These are phyloP conservation scores for Metschnikowia hibisci DNA, from an alignment of 805 yeast species.

Conservation along the genomic window DNA sequence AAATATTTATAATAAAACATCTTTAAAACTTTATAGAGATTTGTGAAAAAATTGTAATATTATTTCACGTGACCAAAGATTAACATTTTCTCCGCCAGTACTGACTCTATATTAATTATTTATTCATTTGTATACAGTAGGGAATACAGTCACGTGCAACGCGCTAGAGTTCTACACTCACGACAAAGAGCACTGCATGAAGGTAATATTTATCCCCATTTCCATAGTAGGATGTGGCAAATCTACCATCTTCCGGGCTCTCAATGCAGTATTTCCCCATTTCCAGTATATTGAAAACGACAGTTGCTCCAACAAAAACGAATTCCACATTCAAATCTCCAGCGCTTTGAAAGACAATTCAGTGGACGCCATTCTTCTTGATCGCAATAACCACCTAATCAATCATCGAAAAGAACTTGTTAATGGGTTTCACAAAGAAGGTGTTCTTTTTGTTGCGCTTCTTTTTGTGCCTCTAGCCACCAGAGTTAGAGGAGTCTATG, in stretches of 20 bases:
- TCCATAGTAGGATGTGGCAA: constrained; percentile 96
- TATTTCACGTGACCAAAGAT: no score
- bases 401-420: constrained; percentile 69
- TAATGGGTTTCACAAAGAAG: constrained; percentile 39
- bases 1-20: no score
- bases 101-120: no score
- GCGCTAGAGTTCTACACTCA: not conserved
- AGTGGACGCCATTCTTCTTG: constrained; percentile 58
- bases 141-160: not conserved
- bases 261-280: constrained; percentile 46
- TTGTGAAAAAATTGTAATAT: no score
- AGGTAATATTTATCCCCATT: constrained; percentile 71
- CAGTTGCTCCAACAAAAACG: constrained; percentile 48
- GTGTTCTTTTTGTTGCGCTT: constrained; percentile 59
- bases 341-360: constrained; percentile 23
- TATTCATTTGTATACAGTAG: not conserved
- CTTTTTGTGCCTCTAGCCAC: constrained; percentile 50
- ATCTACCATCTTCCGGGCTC: constrained; percentile 70
- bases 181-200: constrained; percentile 16
- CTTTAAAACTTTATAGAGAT: no score
- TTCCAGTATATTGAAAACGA: constrained; percentile 86
- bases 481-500: constrained; percentile 38
- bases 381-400: constrained; percentile 75
- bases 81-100: no score
- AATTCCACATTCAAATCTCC: constrained; percentile 47